phyloP scores from a whole-genome alignment of 148 eudicot genomes.

The Chenopodium formosanum region DNA sequence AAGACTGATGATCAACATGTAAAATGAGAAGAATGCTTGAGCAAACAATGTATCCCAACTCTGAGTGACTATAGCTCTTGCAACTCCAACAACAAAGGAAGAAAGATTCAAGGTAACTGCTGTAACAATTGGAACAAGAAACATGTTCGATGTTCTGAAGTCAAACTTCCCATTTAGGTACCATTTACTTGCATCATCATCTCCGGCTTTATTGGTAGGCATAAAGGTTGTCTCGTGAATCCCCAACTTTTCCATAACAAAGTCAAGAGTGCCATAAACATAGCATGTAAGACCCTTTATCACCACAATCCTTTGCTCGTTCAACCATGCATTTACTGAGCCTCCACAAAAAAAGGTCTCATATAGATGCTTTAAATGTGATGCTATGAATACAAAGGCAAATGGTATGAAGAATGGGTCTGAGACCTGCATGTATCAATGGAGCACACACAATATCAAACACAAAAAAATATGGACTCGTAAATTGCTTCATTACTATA shows the following conservation, averaged over 20 bases:
- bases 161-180: constrained; percentile 52
- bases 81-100: constrained; percentile 43
- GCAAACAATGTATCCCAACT: constrained; percentile 35
- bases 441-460: not conserved
- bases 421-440: constrained; percentile 40
- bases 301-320: constrained; percentile 47
- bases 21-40: constrained; percentile 50
- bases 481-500: no score
- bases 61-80: constrained; percentile 3
- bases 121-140: constrained; percentile 50
- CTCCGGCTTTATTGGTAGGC: constrained; percentile 59
- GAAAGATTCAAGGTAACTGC: constrained; percentile 42
- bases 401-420: constrained; percentile 39
- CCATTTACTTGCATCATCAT: constrained; percentile 41
- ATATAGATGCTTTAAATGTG: constrained; percentile 31
- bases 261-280: constrained; percentile 45
- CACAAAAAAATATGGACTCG: no score
- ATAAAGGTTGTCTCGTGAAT: constrained; percentile 42
- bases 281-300: constrained; percentile 40
- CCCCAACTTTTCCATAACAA: constrained; percentile 41
- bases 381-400: constrained; percentile 40
- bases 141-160: constrained; percentile 48
- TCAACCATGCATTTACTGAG: constrained; percentile 32
- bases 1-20: constrained; percentile 34
- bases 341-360: constrained; percentile 30